phyloP scores from a whole-genome alignment of 2,329 filamentous ascomycete genomes.

The Penicillium sp. region DNA sequence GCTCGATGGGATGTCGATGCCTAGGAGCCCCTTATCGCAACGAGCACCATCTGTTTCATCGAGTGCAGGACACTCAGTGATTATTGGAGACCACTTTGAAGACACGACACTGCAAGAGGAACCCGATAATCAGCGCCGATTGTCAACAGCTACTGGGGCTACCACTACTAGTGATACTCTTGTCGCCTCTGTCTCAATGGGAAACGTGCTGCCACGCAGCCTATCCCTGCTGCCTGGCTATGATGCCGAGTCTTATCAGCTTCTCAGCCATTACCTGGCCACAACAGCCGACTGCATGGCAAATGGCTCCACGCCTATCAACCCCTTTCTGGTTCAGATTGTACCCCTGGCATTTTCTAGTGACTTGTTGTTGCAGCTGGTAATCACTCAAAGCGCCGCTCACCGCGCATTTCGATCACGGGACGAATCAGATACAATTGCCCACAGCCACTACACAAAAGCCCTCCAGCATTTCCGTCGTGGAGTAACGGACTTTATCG shows the following conservation, averaged over 20 bases:
- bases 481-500: conserved; percentile 31
- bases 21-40: conserved; percentile 9
- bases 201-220: conserved; percentile 22
- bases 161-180: not conserved
- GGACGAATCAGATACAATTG: conserved; percentile 30
- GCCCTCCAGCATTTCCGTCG: conserved; percentile 29
- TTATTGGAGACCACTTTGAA: conserved; percentile 1
- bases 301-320: conserved; percentile 47
- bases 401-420: conserved; percentile 31
- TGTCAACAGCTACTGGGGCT: not conserved
- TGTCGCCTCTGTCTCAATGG: conserved; percentile 9
- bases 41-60: conserved; percentile 19
- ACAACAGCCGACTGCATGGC: conserved; percentile 49
- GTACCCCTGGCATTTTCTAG: conserved; percentile 48
- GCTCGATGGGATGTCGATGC: conserved; percentile 1
- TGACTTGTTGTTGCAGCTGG: conserved; percentile 47
- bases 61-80: conserved; percentile 10
- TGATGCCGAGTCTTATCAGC: conserved; percentile 32
- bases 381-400: conserved; percentile 44
- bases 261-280: conserved; percentile 47
- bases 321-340: conserved; percentile 48
- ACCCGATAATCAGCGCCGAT: not conserved
- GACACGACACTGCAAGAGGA: not conserved
- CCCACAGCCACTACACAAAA: conserved; percentile 31
- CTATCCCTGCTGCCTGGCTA: conserved; percentile 32